phyloP scores from a whole-genome alignment of 1,284 basidiomycete species.

The Ceratobasidium sp. region DNA sequence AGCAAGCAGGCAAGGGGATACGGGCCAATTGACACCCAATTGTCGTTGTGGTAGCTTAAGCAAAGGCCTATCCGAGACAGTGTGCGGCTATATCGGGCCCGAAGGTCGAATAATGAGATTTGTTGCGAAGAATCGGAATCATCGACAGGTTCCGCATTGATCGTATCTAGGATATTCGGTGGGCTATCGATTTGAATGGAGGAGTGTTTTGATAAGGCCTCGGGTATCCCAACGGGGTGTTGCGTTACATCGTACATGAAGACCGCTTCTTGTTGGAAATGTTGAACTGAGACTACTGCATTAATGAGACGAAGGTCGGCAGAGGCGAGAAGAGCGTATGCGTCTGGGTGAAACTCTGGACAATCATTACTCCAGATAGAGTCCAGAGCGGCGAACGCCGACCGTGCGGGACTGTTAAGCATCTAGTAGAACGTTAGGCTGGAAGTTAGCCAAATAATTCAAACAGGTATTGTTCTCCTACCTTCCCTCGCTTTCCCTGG shows the following conservation, averaged over 20 bases:
- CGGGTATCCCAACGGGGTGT: no score
- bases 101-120: not conserved
- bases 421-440: not conserved
- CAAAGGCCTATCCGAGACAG: not conserved
- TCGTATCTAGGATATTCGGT: not conserved
- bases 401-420: not conserved
- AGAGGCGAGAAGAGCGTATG: conserved; percentile 13
- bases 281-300: not conserved
- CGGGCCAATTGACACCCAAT: not conserved
- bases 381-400: conserved; percentile 6
- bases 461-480: not conserved
- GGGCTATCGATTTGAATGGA: not conserved
- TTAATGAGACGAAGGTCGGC: conserved; percentile 17
- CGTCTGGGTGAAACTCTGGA: conserved; percentile 4
- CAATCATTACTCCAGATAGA: conserved; percentile 6
- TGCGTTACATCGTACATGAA: not conserved
- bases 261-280: not conserved
- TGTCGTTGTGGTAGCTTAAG: not conserved
- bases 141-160: not conserved
- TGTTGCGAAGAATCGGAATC: not conserved
- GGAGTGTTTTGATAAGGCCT: no score
- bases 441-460: not conserved
- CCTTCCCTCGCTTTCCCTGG: not conserved
- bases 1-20: not conserved
- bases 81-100: conserved; percentile 11